Conservation (phyloP, 2,329 filamentous ascomycete species). For the Exophiala calicioides region DNA sequence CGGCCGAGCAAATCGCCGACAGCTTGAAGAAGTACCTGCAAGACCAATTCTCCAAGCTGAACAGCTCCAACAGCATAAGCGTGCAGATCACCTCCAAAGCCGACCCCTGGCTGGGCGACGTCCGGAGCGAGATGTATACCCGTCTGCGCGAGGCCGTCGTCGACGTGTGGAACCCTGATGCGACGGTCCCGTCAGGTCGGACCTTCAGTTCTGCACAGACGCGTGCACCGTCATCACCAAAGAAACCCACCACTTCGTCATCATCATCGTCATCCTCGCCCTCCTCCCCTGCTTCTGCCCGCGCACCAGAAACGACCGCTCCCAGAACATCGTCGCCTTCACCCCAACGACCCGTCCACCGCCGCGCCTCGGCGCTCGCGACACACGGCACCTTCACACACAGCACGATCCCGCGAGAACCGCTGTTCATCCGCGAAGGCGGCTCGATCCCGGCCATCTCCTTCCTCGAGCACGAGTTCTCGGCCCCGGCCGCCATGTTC, state of each 20-base stretch:
- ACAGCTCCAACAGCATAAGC: conserved; percentile 76
- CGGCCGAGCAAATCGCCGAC: conserved; percentile 73
- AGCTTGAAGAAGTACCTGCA: conserved; percentile 68
- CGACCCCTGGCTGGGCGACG: conserved; percentile 94
- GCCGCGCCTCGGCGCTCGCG: conserved; percentile 42
- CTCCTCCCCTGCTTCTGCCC: neutral
- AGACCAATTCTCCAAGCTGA: conserved; percentile 70
- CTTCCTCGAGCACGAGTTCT: conserved; percentile 53
- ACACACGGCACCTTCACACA: conserved; percentile 30
- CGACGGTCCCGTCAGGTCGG: conserved; percentile 26
- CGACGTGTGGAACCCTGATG: conserved; percentile 68
- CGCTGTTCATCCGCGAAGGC: conserved; percentile 87
- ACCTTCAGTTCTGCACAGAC: conserved; percentile 34
- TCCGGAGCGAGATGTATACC: conserved; percentile 84
- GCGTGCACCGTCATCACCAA: conserved; percentile 37
- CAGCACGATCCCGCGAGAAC: conserved; percentile 26
- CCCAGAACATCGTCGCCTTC: neutral
- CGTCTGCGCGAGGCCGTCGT: conserved; percentile 84
- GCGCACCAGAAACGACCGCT: too few species aligned
- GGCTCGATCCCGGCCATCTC: conserved; percentile 93
- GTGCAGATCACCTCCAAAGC: conserved; percentile 90
- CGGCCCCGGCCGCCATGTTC: conserved; percentile 46
- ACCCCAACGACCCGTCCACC: conserved; percentile 22
- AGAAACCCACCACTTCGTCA: neutral
- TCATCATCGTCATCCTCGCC: conserved; percentile 7